Conservation (phyloP, 495 filamentous ascomycete species). For the Hyaloscypha hepaticicola region DNA sequence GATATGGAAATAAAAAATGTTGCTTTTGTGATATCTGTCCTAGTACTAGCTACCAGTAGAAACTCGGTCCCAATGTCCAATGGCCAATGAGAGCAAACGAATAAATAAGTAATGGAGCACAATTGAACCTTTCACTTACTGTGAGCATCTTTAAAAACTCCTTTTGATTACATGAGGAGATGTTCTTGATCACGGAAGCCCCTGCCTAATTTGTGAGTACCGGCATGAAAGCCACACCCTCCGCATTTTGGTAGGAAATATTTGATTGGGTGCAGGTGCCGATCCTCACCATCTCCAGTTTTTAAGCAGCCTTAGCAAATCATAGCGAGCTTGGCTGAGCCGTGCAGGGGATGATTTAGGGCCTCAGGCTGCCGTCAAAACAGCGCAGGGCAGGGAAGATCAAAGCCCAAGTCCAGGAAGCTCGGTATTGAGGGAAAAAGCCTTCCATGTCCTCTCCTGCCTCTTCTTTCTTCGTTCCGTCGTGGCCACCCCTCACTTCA, state of each 20-base stretch:
- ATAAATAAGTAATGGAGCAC: neutral
- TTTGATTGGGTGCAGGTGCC: neutral
- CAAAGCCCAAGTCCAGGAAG: neutral
- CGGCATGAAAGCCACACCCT: neutral
- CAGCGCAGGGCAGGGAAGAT: neutral
- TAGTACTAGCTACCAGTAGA: neutral
- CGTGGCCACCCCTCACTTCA: neutral
- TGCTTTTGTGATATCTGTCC: neutral
- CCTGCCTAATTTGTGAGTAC: neutral
- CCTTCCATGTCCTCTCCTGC: neutral
- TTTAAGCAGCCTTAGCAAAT: neutral
- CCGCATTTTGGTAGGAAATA: neutral
- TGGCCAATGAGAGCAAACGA: neutral
- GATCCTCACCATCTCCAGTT: neutral
- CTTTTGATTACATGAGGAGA: neutral
- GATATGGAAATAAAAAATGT: neutral
- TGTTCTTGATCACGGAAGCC: neutral
- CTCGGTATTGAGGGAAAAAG: neutral
- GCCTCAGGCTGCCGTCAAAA: neutral
- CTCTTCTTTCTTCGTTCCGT: neutral
- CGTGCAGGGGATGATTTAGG: neutral
- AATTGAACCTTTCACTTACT: too few species aligned
- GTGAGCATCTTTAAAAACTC: too few species aligned
- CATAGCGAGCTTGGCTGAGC: neutral
- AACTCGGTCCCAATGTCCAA: neutral